Percentiles rank a stretch among this genome's conserved stretches.
Conservation (phyloP, 2,329 filamentous ascomycete genomes). For the Apiospora pterosperma region DNA sequence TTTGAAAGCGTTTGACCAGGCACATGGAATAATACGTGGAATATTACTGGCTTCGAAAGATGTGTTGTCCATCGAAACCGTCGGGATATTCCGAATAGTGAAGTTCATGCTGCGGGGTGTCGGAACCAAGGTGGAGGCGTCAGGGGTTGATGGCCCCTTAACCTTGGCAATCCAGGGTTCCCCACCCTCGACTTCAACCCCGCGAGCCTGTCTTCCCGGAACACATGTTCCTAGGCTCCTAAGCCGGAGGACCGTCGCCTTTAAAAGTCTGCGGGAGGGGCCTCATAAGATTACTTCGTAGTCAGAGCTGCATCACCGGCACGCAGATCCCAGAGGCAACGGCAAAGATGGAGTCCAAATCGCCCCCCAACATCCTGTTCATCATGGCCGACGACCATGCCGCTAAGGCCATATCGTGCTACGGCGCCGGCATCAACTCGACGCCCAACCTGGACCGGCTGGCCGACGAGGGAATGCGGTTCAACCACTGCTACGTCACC, state of each 20-base stretch:
- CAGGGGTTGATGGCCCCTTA: no score
- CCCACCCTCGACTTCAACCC: not conserved
- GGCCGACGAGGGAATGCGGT: conserved; percentile 45
- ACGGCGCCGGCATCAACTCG: conserved; percentile 47
- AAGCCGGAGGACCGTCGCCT: not conserved
- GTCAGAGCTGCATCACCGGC: not conserved
- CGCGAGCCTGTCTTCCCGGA: not conserved
- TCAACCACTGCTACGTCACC: conserved; percentile 53
- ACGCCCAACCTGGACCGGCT: conserved; percentile 50
- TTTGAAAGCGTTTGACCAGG: no score
- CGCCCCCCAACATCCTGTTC: conserved; percentile 40
- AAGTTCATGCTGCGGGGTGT: no score
- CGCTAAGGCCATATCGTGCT: conserved; percentile 44
- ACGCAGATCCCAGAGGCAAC: not conserved
- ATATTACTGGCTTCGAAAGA: no score
- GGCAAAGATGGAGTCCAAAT: not conserved
- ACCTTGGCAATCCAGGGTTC: not conserved
- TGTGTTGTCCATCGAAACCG: no score
- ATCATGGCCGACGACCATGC: conserved; percentile 56
- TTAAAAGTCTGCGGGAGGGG: no score
- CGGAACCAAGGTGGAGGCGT: no score
- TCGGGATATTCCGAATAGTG: no score
- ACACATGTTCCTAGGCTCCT: not conserved
- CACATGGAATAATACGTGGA: no score
- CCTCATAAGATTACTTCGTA: not conserved